Base-by-base conservation (phyloP, 2,329 filamentous ascomycete genomes). In the Fusarium virguliforme region DNA sequence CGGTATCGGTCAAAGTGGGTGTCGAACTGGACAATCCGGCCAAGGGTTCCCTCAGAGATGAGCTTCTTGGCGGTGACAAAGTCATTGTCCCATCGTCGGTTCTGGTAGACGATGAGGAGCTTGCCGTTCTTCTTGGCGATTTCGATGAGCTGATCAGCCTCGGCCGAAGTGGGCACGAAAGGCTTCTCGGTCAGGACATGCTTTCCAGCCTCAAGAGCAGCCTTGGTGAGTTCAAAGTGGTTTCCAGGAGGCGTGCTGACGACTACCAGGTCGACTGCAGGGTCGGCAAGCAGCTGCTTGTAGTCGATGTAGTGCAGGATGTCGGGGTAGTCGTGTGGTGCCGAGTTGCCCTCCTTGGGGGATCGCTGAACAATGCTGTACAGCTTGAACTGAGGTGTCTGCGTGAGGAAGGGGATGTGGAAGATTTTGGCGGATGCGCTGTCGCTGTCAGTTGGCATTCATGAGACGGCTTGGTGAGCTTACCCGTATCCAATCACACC, bases 101-200 rank as follows among this genome's bases (percentile, higher is more conserved):
- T 93, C 83, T 93, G 91, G 80, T 91, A 93, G n/a, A 92, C 90
- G 69, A 89, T 89, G 66, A 93, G 80, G 48, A 90, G 78, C 61
- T 84, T 84, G 38, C 83, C 79, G 51, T 85, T 79, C 64, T 85
- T 79, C 68, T 84, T 80, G 9, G 90, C 87, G 55, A 91, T 81
- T 9, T 80, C 79, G 48, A 88, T 85, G 7, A 95, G 87, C 72
- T 88, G 81, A 35, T 88, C 85, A 10, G 92, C 92, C 81, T 95
- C 90, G 64, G 87, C 84, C 2, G 87, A 84, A 2, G 90, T 92
- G 22, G 92, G 91, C 12, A 93, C 92, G 78, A 95, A 95, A 3
- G 93, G 93, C 84, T 95, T 95, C 83, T 95, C 93, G 54, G 92
- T 91, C 58, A 95, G 84, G 28, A 95, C 91, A 79, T 95, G 91